A percentile compares a stretch with the other conserved stretches of the same genome.
Conservation (phyloP, 2,329 filamentous ascomycete species). For the Monilinia fructigena region DNA sequence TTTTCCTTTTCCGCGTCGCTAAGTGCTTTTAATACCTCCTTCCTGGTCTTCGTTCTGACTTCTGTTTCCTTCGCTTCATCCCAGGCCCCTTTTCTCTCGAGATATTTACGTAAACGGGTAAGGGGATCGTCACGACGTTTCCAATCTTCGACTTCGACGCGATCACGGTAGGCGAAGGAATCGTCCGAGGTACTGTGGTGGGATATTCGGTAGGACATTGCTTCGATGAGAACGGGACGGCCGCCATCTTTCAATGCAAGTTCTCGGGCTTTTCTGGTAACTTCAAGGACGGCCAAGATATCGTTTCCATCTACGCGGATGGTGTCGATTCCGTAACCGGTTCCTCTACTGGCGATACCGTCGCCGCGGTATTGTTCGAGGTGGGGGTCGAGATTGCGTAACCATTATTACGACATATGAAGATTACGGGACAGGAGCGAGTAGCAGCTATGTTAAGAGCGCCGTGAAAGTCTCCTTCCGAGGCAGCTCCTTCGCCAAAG, state of each 20-base stretch:
- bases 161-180: constrained; percentile 91
- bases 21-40: constrained; percentile 81
- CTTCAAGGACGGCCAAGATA: constrained; percentile 83
- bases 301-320: constrained; percentile 94
- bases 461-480: constrained; percentile 88
- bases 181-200: constrained; percentile 98
- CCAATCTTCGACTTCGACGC: constrained; percentile 93
- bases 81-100: constrained; percentile 82
- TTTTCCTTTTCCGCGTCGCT: constrained; percentile 77
- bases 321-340: constrained; percentile 92
- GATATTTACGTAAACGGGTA: constrained; percentile 81
- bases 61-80: constrained; percentile 78
- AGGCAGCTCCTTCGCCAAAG: constrained; percentile 88
- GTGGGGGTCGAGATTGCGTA: constrained; percentile 90
- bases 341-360: constrained; percentile 80
- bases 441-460: constrained; percentile 90
- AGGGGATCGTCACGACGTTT: constrained; percentile 87
- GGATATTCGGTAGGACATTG: constrained; percentile 96
- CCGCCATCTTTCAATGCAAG: constrained; percentile 46
- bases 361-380: constrained; percentile 89
- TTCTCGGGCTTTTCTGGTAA: constrained; percentile 75
- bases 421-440: constrained; percentile 80
- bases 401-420: constrained; percentile 90
- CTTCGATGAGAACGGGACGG: constrained; percentile 80
- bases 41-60: constrained; percentile 62